These are phyloP conservation scores for Ophiostoma tasmaniense DNA, from an alignment of 2,329 filamentous ascomycete genomes.

Conservation along the genomic window DNA sequence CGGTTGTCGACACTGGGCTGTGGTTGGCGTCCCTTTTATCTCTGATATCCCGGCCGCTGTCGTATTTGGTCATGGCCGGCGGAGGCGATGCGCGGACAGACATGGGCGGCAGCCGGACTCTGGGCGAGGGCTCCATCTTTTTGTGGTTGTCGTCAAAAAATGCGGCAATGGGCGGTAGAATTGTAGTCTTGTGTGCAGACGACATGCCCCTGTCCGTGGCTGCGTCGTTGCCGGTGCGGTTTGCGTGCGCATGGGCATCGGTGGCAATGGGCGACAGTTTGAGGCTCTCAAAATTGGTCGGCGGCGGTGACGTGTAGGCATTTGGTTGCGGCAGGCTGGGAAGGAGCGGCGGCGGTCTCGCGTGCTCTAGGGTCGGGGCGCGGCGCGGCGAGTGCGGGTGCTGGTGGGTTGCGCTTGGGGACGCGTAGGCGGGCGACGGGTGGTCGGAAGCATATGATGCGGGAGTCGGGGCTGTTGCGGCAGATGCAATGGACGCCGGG, in stretches of 20 bases:
- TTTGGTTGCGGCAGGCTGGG: neutral
- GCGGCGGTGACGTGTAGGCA: neutral
- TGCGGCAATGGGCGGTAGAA: neutral
- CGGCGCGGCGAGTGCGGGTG: neutral
- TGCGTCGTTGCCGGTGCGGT: neutral
- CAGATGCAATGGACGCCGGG: neutral
- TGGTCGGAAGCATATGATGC: neutral
- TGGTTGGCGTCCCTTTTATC: neutral
- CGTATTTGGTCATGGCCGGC: neutral
- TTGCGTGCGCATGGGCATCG: neutral
- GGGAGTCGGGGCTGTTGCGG: slow-evolving; percentile 33
- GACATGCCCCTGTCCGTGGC: neutral
- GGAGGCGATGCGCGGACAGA: neutral
- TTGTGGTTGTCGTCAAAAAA: neutral
- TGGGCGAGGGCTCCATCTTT: neutral
- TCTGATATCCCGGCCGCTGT: neutral
- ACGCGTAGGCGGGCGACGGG: neutral
- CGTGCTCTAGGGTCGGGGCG: neutral
- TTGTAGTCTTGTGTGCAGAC: neutral
- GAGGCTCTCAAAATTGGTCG: neutral
- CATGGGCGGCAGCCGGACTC: neutral
- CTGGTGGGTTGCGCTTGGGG: neutral
- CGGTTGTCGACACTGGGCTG: neutral
- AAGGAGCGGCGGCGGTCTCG: neutral
- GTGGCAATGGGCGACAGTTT: neutral